phyloP scores from a whole-genome alignment of 345 rosid species.

The Carallia pectinifolia region DNA sequence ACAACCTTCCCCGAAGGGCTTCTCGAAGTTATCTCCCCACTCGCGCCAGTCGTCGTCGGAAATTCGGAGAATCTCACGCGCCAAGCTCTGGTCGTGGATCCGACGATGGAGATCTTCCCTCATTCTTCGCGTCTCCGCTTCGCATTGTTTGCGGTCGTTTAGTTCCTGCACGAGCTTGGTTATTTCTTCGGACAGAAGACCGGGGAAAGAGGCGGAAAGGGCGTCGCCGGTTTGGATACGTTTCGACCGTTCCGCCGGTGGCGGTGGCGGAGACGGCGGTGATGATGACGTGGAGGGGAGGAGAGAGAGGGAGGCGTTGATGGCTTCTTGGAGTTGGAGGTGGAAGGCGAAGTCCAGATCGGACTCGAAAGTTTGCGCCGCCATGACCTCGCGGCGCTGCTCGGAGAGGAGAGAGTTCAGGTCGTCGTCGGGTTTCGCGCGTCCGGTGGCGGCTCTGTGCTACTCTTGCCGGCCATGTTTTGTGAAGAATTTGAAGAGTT shows the following conservation, averaged over 20 bases:
- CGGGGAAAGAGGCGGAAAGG: background rate
- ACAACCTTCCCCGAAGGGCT: conserved; percentile 27
- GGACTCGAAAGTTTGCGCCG: conserved; percentile 40
- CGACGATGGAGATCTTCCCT: conserved; percentile 53
- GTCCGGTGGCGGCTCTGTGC: background rate
- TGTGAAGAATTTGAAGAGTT: too few relatives aligned
- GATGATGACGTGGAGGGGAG: conserved; percentile 21
- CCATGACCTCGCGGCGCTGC: conserved; percentile 36
- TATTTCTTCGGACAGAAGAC: conserved; percentile 45
- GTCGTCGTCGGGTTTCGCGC: background rate
- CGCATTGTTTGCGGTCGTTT: conserved; percentile 40
- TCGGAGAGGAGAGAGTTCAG: background rate
- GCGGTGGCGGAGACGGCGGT: conserved; percentile 5
- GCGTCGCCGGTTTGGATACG: background rate
- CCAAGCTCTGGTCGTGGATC: conserved; percentile 62
- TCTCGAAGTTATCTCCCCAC: conserved; percentile 46
- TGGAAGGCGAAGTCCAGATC: conserved; percentile 63
- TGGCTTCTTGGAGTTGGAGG: conserved; percentile 69
- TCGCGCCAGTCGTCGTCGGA: conserved; percentile 58
- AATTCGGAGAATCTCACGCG: conserved; percentile 43
- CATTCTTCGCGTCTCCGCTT: conserved; percentile 30
- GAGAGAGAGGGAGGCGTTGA: conserved; percentile 41
- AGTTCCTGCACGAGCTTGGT: conserved; percentile 39
- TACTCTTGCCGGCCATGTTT: background rate
- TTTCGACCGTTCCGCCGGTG: background rate